A percentile compares a stretch with the other conserved stretches of the same genome.
Evolutionary conservation across 2,329 filamentous ascomycete species (phyloP).

Genomic region (Hypoxylon sp.): DNA sequence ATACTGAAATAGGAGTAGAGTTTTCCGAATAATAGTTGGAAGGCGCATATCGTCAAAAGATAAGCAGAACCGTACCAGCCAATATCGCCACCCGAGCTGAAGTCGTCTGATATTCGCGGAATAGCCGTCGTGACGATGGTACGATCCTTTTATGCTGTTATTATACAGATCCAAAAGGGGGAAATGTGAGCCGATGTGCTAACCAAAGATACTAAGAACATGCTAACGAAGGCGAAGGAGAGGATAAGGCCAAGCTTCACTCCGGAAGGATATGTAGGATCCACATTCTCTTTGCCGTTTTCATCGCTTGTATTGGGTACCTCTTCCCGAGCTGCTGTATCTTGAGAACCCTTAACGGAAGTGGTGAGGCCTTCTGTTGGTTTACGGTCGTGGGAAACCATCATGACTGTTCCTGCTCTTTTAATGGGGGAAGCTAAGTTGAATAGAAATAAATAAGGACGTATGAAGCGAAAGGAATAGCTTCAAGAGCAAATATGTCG

Average conservation of each 20-base stretch:
- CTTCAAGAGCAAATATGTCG: too few species aligned
- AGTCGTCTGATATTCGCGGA: constrained; percentile 10
- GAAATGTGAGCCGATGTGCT: neutral
- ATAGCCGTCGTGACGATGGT: constrained; percentile 14
- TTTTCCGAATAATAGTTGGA: constrained; percentile 11
- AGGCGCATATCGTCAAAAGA: constrained; percentile 11
- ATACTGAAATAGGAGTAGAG: constrained; percentile 6
- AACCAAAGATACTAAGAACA: constrained; percentile 7
- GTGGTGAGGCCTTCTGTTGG: neutral
- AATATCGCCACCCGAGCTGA: constrained; percentile 1
- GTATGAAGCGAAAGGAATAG: neutral
- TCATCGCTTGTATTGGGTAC: neutral
- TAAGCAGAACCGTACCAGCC: constrained; percentile 16
- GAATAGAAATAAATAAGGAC: neutral
- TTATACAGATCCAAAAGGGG: neutral
- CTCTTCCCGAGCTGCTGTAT: neutral
- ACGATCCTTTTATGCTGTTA: constrained; percentile 1
- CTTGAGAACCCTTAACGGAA: neutral
- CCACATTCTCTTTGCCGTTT: neutral
- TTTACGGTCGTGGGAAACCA: neutral
- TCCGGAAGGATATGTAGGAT: neutral
- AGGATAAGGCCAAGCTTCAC: neutral
- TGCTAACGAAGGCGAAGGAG: neutral
- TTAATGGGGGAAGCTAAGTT: neutral
- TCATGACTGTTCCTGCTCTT: neutral